phyloP scores from a whole-genome alignment of 129 eudicot genomes.

The Centrapalus pauciflorus region DNA sequence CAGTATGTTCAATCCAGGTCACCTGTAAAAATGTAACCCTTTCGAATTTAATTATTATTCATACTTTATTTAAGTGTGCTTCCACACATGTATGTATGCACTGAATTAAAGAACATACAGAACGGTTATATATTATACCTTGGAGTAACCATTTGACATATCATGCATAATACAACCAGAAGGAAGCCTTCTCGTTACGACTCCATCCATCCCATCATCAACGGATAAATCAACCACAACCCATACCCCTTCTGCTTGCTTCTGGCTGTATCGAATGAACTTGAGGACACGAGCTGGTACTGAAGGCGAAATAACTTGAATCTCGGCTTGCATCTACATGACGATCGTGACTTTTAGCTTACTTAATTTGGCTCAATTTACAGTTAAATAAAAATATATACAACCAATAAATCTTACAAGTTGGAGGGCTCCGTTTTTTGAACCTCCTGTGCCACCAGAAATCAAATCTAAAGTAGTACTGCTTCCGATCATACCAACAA shows the following conservation, averaged over 20 bases:
- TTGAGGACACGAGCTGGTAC: conserved; percentile 52
- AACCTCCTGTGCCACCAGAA: conserved; percentile 37
- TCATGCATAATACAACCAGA: conserved; percentile 71
- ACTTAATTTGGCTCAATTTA: background rate
- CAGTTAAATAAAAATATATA: background rate
- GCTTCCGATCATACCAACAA: conserved; percentile 46
- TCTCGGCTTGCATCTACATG: conserved; percentile 65
- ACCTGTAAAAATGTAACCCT: conserved; percentile 3
- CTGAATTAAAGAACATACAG: too few relatives aligned
- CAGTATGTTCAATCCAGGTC: conserved; percentile 25
- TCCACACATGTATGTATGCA: background rate
- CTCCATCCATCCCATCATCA: conserved; percentile 31
- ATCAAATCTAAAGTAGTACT: conserved; percentile 37
- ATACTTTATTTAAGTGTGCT: too few relatives aligned
- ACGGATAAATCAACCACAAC: conserved; percentile 70
- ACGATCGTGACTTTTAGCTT: background rate
- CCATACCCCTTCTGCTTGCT: conserved; percentile 57
- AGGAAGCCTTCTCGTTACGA: conserved; percentile 53
- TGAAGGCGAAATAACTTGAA: conserved; percentile 53
- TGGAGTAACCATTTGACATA: conserved; percentile 53
- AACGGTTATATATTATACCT: conserved; percentile 29
- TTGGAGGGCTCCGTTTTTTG: conserved; percentile 47
- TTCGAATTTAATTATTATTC: background rate
- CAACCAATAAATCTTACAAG: conserved; percentile 37
- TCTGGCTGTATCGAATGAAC: conserved; percentile 54